phyloP scores from a whole-genome alignment of 2,329 filamentous ascomycete species.

The Scolecobasidium constrictum region DNA sequence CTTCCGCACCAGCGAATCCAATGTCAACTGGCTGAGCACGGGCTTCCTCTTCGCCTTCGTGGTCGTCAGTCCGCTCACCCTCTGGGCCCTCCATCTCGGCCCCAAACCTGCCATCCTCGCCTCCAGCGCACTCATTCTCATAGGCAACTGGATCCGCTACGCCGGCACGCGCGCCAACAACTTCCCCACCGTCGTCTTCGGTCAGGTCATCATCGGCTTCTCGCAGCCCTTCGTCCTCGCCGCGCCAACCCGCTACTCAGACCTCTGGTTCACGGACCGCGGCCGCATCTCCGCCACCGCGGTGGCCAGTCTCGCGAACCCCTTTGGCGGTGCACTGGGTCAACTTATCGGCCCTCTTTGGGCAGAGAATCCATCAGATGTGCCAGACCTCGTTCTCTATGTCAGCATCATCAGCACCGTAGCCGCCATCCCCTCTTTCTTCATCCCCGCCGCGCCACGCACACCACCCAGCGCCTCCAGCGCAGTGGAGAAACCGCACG shows the following conservation, averaged over 20 bases:
- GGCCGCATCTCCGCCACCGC: slow-evolving; percentile 85
- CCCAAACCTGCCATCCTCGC: slow-evolving; percentile 68
- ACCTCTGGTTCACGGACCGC: slow-evolving; percentile 82
- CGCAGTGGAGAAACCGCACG: slow-evolving; percentile 41
- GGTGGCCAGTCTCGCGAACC: slow-evolving; percentile 74
- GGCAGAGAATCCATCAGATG: slow-evolving; percentile 50
- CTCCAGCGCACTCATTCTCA: slow-evolving; percentile 60
- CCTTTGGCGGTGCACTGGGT: slow-evolving; percentile 71
- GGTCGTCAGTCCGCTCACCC: slow-evolving; percentile 57
- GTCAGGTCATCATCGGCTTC: slow-evolving; percentile 80
- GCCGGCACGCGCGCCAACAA: slow-evolving; percentile 55
- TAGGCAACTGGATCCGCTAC: slow-evolving; percentile 89
- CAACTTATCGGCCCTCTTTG: slow-evolving; percentile 77
- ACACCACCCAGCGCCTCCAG: slow-evolving; percentile 64
- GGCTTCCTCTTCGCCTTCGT: slow-evolving; percentile 80
- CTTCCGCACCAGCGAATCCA: slow-evolving; percentile 62
- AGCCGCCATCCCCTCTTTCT: slow-evolving; percentile 63
- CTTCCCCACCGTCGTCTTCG: slow-evolving; percentile 75
- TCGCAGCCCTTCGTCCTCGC: slow-evolving; percentile 87
- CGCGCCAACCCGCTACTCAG: slow-evolving; percentile 82
- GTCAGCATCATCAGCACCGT: slow-evolving; percentile 68
- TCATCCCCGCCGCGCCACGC: slow-evolving; percentile 66
- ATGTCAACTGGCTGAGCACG: slow-evolving; percentile 89
- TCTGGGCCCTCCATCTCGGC: slow-evolving; percentile 70
- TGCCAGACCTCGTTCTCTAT: slow-evolving; percentile 77